These are phyloP conservation scores for Talaromyces sp. DNA, from an alignment of 2,329 filamentous ascomycete genomes.

Conservation along the genomic window DNA sequence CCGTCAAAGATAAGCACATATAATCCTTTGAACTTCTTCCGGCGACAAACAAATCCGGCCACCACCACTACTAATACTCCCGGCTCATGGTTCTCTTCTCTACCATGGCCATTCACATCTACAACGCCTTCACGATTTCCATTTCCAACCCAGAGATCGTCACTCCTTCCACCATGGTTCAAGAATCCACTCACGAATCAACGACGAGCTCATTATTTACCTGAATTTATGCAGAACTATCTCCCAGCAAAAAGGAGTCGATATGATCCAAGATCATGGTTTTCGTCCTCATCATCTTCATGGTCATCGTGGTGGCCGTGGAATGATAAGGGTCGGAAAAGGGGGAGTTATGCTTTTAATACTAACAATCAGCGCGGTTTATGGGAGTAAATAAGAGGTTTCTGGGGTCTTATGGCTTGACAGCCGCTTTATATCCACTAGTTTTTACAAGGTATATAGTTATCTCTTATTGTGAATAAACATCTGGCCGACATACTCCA, in stretches of 20 bases:
- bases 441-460: not conserved
- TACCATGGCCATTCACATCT: conserved; percentile 14
- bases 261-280: conserved; percentile 19
- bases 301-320: conserved; percentile 15
- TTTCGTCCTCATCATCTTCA: conserved; percentile 23
- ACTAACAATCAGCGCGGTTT: conserved; percentile 2
- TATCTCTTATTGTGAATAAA: not conserved
- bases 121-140: not conserved
- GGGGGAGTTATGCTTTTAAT: not conserved
- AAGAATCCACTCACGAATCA: not conserved
- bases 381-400: conserved; percentile 1
- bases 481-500: not conserved
- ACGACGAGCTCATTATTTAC: not conserved
- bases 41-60: not conserved
- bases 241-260: conserved; percentile 4
- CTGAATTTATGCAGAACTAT: conserved; percentile 10
- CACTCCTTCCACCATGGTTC: conserved; percentile 10
- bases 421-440: not conserved
- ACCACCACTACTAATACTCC: not conserved
- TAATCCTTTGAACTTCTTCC: conserved; percentile 4
- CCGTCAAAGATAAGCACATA: not conserved
- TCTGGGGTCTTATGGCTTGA: not conserved
- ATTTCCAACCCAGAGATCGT: not conserved
- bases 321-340: conserved; percentile 2
- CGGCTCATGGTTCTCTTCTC: conserved; percentile 1